phyloP scores from a whole-genome alignment of 495 filamentous ascomycete genomes.

The Neurospora sp. region DNA sequence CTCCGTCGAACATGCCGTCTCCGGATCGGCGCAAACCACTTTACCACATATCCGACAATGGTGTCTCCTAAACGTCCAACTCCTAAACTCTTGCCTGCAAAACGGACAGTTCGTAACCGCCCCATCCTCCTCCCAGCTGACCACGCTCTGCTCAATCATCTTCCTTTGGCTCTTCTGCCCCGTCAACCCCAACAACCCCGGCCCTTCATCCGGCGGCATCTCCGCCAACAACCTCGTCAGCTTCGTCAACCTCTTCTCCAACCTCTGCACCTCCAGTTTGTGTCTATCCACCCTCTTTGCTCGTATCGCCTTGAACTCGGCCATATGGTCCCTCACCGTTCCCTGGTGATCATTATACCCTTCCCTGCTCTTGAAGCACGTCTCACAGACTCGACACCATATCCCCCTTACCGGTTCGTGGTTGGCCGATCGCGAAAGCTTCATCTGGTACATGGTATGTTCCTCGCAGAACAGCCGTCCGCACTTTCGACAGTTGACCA shows the following conservation, averaged over 20 bases:
- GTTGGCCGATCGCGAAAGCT: conserved; percentile 77
- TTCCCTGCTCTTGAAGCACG: conserved; percentile 91
- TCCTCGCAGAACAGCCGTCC: conserved; percentile 93
- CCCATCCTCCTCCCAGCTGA: conserved; percentile 90
- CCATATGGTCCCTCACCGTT: conserved; percentile 56
- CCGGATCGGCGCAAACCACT: conserved; percentile 81
- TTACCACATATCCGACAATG: conserved; percentile 90
- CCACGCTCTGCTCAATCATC: conserved; percentile 77
- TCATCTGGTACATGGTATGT: conserved; percentile 99
- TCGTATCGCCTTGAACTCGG: conserved; percentile 54
- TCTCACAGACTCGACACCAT: conserved; percentile 95
- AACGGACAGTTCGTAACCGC: conserved; percentile 75
- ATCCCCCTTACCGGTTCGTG: conserved; percentile 88
- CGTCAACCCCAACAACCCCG: conserved; percentile 20
- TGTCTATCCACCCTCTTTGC: conserved; percentile 72
- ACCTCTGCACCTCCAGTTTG: conserved; percentile 71
- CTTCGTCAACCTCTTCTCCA: conserved; percentile 87
- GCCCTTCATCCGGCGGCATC: conserved; percentile 47
- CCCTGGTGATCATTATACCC: conserved; percentile 89
- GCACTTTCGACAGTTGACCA: conserved; percentile 85
- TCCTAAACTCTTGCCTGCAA: conserved; percentile 87
- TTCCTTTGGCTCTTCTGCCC: conserved; percentile 57
- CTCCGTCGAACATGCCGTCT: conserved; percentile 76
- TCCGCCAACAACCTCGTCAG: conserved; percentile 75
- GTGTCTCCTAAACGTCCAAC: conserved; percentile 81